Conservation (phyloP, 768 basidiomycete genomes). For the Phlegmacium glaucopus region DNA sequence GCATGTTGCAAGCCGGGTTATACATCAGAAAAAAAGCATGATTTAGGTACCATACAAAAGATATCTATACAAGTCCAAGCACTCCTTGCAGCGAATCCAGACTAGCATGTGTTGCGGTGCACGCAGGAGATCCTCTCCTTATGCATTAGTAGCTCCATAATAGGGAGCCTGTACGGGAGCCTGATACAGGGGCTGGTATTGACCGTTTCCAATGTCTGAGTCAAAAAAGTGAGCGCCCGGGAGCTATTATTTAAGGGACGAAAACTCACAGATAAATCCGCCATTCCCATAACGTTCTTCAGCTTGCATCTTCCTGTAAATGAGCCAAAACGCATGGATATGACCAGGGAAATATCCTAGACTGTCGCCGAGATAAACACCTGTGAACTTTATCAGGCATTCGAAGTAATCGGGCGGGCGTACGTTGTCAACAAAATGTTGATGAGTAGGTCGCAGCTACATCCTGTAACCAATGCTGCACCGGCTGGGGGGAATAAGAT, state of each 20-base stretch:
- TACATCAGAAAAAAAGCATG: too few relatives aligned
- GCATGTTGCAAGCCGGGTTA: too few relatives aligned
- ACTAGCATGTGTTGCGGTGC: too few relatives aligned
- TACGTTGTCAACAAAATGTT: conserved; percentile 79
- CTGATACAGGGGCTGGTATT: conserved; percentile 37
- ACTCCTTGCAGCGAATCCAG: too few relatives aligned
- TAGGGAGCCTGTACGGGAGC: conserved; percentile 29
- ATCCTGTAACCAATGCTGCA: conserved; percentile 73
- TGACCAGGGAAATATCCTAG: conserved; percentile 77
- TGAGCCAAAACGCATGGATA: conserved; percentile 84
- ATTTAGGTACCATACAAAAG: background rate
- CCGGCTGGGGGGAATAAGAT: conserved; percentile 84
- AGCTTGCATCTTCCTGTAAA: conserved; percentile 87
- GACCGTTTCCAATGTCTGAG: conserved; percentile 39
- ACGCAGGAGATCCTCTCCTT: conserved; percentile 4
- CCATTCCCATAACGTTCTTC: conserved; percentile 78
- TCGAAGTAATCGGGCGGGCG: conserved; percentile 16
- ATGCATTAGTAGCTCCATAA: conserved; percentile 40
- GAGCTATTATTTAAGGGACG: background rate
- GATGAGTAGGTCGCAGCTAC: conserved; percentile 83
- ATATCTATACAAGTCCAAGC: background rate
- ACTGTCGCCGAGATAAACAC: conserved; percentile 27
- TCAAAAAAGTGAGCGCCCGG: background rate
- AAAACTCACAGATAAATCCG: conserved; percentile 68
- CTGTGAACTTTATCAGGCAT: background rate